Evolutionary conservation across 257 asterid genomes (phyloP), one percentile per base, ranked within the genome.

Genomic region (Scutellaria baicalensis): DNA sequence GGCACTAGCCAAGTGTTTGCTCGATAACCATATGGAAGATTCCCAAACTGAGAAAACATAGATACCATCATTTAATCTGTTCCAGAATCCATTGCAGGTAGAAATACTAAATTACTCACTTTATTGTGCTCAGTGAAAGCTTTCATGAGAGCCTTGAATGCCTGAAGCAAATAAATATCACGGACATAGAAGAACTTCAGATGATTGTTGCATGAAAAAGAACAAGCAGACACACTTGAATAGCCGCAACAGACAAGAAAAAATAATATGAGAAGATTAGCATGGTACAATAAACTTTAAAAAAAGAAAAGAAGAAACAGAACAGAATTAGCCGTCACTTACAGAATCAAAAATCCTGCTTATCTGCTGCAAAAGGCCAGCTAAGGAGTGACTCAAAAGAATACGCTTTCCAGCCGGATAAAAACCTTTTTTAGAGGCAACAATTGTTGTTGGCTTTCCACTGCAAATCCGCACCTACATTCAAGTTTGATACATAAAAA

Each of bases 1-100:
- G 91, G 93, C 6, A 83, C 89, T 33, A 89, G 78, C 96, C 96
- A 89, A 12, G 96, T 86, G 81, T 89, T 89, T 56, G 96, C 91
- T 56, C 93, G 86, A 69, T 81, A 89, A 60, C 96, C 93, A 68
- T 86, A 89, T 11, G 96, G 96, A 75, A 89, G 96, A 80, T 89
- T 89, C 69, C 89, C 96, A 80, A 89, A 89, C 96, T 89, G 77
- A 59, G 74, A 75, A 14, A 57, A 64, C 13, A 77, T 16, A 64
- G 17, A 70, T 48, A 54, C 8, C 38, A 59, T 71, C 56, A 71
- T 38, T 60, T 40, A 40, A 44, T 52, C 50, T 33, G 39, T 40
- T 68, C 47, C 27, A 64, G 57, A 55, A 4, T 23, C 23, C 45
- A 9, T 71, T 40, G 27, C 10, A 43, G 12, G 38, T 52, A 17